A percentile compares a stretch with the other conserved stretches of the same genome.
Evolutionary conservation across 176 grass and related monocot genomes (phyloP).

Genomic region (Eragrostis nindensis): DNA sequence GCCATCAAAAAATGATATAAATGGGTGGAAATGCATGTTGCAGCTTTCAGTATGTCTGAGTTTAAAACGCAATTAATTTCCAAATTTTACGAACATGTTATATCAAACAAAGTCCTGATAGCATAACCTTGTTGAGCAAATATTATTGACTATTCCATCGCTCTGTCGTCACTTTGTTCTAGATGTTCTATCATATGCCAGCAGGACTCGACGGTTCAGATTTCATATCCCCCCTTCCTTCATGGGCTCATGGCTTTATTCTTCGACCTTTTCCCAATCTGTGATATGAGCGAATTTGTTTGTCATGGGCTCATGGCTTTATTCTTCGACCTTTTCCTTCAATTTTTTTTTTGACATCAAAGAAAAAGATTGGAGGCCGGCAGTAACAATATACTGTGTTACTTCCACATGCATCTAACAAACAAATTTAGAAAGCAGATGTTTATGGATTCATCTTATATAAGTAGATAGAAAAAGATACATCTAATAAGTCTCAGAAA

Average conservation of each 20-base stretch:
- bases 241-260: slow-evolving; percentile 32
- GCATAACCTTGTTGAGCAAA: background rate
- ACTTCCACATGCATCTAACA: too few relatives aligned
- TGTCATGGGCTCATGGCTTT: too few relatives aligned
- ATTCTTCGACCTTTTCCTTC: too few relatives aligned
- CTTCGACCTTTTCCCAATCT: background rate
- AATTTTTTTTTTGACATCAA: too few relatives aligned
- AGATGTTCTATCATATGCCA: background rate
- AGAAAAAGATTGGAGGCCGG: too few relatives aligned
- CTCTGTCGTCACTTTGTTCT: background rate
- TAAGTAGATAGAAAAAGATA: too few relatives aligned
- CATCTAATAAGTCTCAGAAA: background rate
- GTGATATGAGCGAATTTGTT: background rate
- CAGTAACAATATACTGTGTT: too few relatives aligned
- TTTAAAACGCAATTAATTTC: background rate
- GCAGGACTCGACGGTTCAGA: background rate
- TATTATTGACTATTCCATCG: slow-evolving; percentile 4
- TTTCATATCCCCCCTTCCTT: background rate
- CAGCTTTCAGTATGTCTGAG: too few relatives aligned
- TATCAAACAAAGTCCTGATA: background rate
- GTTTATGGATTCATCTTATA: background rate
- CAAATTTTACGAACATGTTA: background rate
- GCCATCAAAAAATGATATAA: too few relatives aligned
- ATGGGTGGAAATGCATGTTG: background rate
- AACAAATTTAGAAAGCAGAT: too few relatives aligned